phyloP scores from a whole-genome alignment of 305 asterid genomes.

The Andrographis paniculata region DNA sequence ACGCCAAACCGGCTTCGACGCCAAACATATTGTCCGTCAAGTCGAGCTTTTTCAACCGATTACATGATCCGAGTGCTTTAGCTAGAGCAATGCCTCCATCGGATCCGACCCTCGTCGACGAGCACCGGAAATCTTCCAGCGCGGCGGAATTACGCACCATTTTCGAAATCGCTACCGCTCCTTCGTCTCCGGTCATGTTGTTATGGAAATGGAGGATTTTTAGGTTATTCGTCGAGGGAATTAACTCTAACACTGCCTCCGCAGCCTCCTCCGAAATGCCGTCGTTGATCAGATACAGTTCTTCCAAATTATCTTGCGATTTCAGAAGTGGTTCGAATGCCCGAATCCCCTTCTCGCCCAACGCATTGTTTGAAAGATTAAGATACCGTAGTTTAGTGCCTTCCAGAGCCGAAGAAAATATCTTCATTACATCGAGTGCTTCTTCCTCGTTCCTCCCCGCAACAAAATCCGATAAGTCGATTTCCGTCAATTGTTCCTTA shows the following conservation, averaged over 20 bases:
- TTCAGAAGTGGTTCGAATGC: constrained; percentile 71
- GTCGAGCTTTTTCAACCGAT: constrained; percentile 63
- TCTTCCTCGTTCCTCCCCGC: constrained; percentile 84
- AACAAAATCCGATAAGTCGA: constrained; percentile 84
- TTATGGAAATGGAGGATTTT: constrained; percentile 75
- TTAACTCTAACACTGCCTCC: constrained; percentile 52
- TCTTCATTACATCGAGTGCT: constrained; percentile 83
- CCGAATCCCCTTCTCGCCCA: constrained; percentile 86
- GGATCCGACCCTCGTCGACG: constrained; percentile 82
- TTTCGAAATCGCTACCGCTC: constrained; percentile 71
- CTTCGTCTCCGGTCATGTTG: constrained; percentile 95
- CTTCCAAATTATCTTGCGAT: constrained; percentile 68
- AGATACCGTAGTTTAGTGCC: constrained; percentile 60
- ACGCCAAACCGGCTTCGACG: constrained; percentile 59
- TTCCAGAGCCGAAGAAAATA: constrained; percentile 62
- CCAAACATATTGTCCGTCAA: constrained; percentile 93
- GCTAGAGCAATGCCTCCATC: constrained; percentile 76
- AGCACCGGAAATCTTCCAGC: constrained; percentile 77
- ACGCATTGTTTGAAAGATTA: constrained; percentile 75
- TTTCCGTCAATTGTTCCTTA: constrained; percentile 60
- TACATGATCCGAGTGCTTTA: constrained; percentile 54
- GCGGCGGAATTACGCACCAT: constrained; percentile 49
- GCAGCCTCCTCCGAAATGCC: constrained; percentile 97
- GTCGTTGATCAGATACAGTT: constrained; percentile 73
- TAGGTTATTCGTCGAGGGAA: constrained; percentile 64